Evolutionary conservation across 1,284 basidiomycete species (phyloP).

Genomic region (Austropuccinia psidii): DNA sequence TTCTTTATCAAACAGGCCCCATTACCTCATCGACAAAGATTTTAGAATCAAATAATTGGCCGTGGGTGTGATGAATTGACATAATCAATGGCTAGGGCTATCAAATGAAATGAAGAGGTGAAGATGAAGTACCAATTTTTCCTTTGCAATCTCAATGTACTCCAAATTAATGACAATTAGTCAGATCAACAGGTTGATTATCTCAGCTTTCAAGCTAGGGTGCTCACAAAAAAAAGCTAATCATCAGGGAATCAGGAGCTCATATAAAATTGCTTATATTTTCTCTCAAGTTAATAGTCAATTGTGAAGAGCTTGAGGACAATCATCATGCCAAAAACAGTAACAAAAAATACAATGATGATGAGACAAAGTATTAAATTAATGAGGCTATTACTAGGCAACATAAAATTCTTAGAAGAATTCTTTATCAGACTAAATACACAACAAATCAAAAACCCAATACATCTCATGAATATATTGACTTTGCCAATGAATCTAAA

Average conservation of each 20-base stretch:
- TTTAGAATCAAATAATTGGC: slow-evolving; percentile 70
- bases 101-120: slow-evolving; percentile 59
- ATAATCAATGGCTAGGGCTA: slow-evolving; percentile 63
- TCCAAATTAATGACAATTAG: slow-evolving; percentile 49
- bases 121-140: slow-evolving; percentile 38
- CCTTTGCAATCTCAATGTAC: slow-evolving; percentile 41
- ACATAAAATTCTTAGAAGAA: slow-evolving; percentile 70
- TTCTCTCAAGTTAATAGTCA: slow-evolving; percentile 56
- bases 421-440: slow-evolving; percentile 52
- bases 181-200: slow-evolving; percentile 69
- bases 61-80: slow-evolving; percentile 71
- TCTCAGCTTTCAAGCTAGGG: slow-evolving; percentile 74
- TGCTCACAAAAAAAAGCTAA: slow-evolving; percentile 68
- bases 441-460: neutral
- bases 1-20: slow-evolving; percentile 60
- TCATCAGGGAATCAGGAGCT: slow-evolving; percentile 55
- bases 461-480: neutral
- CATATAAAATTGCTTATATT: slow-evolving; percentile 71
- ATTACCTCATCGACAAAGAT: slow-evolving; percentile 71
- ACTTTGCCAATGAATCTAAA: slow-evolving; percentile 43
- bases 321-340: slow-evolving; percentile 39
- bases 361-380: slow-evolving; percentile 70
- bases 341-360: slow-evolving; percentile 40
- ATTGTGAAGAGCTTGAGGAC: slow-evolving; percentile 48
- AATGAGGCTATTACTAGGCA: slow-evolving; percentile 74